These are phyloP conservation scores for Entomophthora muscae DNA, from an alignment of 371 early-diverging fungal species.

Conservation along the genomic window DNA sequence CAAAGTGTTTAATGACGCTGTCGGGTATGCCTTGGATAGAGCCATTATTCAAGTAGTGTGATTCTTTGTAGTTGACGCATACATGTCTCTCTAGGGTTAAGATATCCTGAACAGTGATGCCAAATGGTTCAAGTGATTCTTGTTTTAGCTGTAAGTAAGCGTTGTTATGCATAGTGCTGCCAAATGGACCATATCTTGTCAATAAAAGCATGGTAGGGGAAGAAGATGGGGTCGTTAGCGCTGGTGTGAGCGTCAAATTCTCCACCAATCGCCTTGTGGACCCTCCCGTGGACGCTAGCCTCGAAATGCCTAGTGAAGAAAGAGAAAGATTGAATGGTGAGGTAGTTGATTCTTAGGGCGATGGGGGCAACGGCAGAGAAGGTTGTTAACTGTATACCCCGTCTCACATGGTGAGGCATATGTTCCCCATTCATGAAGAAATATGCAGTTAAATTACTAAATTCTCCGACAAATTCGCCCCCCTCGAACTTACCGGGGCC, in stretches of 20 bases:
- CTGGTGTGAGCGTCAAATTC: conserved; percentile 19
- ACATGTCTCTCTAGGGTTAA: background rate
- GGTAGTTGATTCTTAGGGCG: background rate
- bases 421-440: too few species aligned
- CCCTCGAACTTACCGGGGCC: background rate
- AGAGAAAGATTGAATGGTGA: background rate
- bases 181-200: conserved; percentile 28
- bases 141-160: background rate
- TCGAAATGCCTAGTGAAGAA: conserved; percentile 14
- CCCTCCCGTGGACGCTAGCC: conserved; percentile 20
- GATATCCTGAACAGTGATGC: background rate
- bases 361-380: background rate
- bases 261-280: conserved; percentile 29
- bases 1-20: background rate
- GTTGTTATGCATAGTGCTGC: conserved; percentile 12
- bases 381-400: background rate
- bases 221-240: conserved; percentile 28
- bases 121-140: background rate
- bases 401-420: background rate
- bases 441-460: too few species aligned
- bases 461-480: too few species aligned
- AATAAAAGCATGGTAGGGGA: conserved; percentile 26
- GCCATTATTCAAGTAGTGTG: background rate
- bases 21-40: background rate
- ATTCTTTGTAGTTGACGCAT: background rate